These are phyloP conservation scores for Tulasnella sp. DNA, from an alignment of 768 basidiomycete species.

Conservation along the genomic window DNA sequence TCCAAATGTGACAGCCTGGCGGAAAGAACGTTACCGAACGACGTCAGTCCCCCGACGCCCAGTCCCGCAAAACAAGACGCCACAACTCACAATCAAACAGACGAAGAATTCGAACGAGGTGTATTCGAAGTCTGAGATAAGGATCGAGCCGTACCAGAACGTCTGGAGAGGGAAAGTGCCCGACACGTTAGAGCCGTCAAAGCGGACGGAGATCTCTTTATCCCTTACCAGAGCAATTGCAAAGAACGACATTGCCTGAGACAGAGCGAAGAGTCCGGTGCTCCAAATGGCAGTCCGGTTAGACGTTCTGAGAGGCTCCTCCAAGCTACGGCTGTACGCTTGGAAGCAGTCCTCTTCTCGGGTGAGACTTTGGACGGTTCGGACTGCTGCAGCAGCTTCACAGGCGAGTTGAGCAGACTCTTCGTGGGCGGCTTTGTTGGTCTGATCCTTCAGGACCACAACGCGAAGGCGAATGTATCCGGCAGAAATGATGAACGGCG, in stretches of 20 bases:
- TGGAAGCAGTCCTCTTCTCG: slow-evolving; percentile 78
- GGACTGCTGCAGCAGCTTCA: slow-evolving; percentile 87
- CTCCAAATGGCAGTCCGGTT: slow-evolving; percentile 68
- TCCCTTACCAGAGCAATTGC: slow-evolving; percentile 70
- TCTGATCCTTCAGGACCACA: slow-evolving; percentile 84
- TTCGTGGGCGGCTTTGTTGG: slow-evolving; percentile 80
- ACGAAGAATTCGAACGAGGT: slow-evolving; percentile 75
- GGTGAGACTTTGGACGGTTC: slow-evolving; percentile 87
- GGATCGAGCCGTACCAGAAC: slow-evolving; percentile 74
- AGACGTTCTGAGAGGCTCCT: slow-evolving; percentile 67
- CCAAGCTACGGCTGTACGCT: slow-evolving; percentile 71
- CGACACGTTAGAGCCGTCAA: too few relatives aligned
- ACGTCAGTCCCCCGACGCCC: too few relatives aligned
- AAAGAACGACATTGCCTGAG: slow-evolving; percentile 75
- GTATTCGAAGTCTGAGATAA: slow-evolving; percentile 61
- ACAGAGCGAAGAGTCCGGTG: slow-evolving; percentile 68
- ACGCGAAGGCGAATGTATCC: slow-evolving; percentile 89
- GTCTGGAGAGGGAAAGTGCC: too few relatives aligned
- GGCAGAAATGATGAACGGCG: slow-evolving; percentile 66
- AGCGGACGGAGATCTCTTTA: too few relatives aligned
- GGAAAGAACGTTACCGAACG: slow-evolving; percentile 25
- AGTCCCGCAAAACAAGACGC: too few relatives aligned
- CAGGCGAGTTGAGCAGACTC: slow-evolving; percentile 85
- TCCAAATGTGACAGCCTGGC: slow-evolving; percentile 70
- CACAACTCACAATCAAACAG: slow-evolving; percentile 83